Conservation (phyloP, 2,329 filamentous ascomycete species). For the Trichoderma semiorbis region DNA sequence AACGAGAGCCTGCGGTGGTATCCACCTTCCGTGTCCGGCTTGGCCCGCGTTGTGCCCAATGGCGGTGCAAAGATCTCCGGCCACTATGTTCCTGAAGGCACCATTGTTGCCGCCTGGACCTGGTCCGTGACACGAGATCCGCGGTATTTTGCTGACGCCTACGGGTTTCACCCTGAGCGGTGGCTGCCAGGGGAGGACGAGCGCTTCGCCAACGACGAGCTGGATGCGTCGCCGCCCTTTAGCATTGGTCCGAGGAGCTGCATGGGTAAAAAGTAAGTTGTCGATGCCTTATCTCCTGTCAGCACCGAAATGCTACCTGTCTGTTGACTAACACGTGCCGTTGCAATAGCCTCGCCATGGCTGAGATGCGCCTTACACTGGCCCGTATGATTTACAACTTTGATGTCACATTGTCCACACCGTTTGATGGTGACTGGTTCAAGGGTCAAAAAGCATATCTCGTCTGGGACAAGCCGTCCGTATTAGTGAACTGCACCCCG, state of each 20-base stretch:
- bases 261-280: constrained; percentile 31
- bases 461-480: no score
- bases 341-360: constrained; percentile 28
- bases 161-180: constrained; percentile 36
- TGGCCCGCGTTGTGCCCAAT: constrained; percentile 31
- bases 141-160: constrained; percentile 31
- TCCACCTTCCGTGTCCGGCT: constrained; percentile 40
- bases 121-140: constrained; percentile 24
- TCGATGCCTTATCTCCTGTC: neutral
- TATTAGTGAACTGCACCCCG: no score
- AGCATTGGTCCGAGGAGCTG: constrained; percentile 30
- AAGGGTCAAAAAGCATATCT: no score
- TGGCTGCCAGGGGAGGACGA: constrained; percentile 28
- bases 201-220: constrained; percentile 25
- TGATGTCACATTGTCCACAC: constrained; percentile 26
- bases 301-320: no score
- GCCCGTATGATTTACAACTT: constrained; percentile 28
- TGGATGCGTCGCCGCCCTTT: constrained; percentile 29
- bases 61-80: constrained; percentile 31
- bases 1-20: constrained; percentile 48
- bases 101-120: no score
- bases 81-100: constrained; percentile 30
- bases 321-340: neutral
- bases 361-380: constrained; percentile 30
- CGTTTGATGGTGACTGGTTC: no score